A percentile compares a stretch with the other conserved stretches of the same genome.
These are phyloP conservation scores for Tolypocladium album DNA, from an alignment of 2,329 filamentous ascomycete species.

Conservation along the genomic window DNA sequence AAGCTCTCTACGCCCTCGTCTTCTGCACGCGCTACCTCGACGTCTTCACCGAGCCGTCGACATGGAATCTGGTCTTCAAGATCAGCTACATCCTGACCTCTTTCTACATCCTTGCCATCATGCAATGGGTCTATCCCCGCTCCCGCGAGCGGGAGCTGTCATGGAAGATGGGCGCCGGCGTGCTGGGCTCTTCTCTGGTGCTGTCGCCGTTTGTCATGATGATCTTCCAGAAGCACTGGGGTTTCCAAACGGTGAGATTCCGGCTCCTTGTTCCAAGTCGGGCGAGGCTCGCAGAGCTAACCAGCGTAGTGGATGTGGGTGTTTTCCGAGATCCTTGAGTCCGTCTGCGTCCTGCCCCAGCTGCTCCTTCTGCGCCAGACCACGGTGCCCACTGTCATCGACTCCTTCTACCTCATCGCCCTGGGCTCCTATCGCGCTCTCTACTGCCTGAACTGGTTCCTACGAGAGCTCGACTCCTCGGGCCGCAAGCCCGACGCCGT, in stretches of 20 bases:
- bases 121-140: constrained; percentile 77
- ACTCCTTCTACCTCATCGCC: constrained; percentile 87
- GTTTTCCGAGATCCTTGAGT: constrained; percentile 88
- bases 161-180: constrained; percentile 78
- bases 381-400: constrained; percentile 90
- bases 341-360: constrained; percentile 81
- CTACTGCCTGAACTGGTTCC: constrained; percentile 88
- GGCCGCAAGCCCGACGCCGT: constrained; percentile 55
- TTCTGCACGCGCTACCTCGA: constrained; percentile 84
- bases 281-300: constrained; percentile 6
- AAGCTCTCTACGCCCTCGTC: constrained; percentile 76
- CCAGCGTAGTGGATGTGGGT: constrained; percentile 62
- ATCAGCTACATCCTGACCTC: constrained; percentile 78
- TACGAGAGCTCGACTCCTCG: constrained; percentile 49
- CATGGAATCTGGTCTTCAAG: constrained; percentile 77
- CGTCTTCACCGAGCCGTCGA: constrained; percentile 47
- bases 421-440: constrained; percentile 80
- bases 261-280: neutral
- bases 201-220: constrained; percentile 63
- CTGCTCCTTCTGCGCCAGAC: constrained; percentile 87
- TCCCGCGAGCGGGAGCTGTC: constrained; percentile 85
- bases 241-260: constrained; percentile 36
- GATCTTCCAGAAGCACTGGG: constrained; percentile 48
- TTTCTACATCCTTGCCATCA: constrained; percentile 76
- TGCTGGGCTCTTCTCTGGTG: constrained; percentile 53